Conservation (phyloP, 306 rosid genomes). For the Hippophae rhamnoides region DNA sequence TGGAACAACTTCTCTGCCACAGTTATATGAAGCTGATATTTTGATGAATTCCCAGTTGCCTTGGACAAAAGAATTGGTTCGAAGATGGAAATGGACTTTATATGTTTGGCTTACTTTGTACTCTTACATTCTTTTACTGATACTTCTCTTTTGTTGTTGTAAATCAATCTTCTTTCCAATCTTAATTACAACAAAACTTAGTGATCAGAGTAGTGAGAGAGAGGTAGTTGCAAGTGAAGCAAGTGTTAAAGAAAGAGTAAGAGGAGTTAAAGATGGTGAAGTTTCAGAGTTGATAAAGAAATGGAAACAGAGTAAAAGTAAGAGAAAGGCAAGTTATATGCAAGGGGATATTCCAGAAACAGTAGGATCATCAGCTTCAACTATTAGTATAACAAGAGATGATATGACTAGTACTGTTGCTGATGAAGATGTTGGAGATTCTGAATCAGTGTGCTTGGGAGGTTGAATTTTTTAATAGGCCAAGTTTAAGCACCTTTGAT, state of each 20-base stretch:
- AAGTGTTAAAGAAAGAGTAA: constrained; percentile 9
- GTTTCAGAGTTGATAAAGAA: constrained; percentile 49
- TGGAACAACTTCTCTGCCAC: constrained; percentile 53
- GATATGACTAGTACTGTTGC: constrained; percentile 26
- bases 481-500: no score
- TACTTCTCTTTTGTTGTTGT: constrained; percentile 30
- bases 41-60: constrained; percentile 49
- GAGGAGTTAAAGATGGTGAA: not conserved
- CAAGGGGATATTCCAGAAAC: constrained; percentile 26
- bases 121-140: constrained; percentile 35
- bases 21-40: constrained; percentile 59
- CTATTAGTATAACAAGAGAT: constrained; percentile 37
- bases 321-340: constrained; percentile 38
- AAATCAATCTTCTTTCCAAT: constrained; percentile 26
- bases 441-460: constrained; percentile 51
- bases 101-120: constrained; percentile 62
- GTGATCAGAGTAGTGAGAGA: constrained; percentile 2
- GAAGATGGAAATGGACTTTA: constrained; percentile 73
- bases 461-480: not conserved
- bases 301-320: constrained; percentile 48
- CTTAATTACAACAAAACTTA: constrained; percentile 6
- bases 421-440: constrained; percentile 55
- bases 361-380: constrained; percentile 47
- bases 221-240: constrained; percentile 11
- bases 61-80: constrained; percentile 45